Base-by-base conservation (phyloP, 306 rosid species). In the Gleditsia sinensis region DNA sequence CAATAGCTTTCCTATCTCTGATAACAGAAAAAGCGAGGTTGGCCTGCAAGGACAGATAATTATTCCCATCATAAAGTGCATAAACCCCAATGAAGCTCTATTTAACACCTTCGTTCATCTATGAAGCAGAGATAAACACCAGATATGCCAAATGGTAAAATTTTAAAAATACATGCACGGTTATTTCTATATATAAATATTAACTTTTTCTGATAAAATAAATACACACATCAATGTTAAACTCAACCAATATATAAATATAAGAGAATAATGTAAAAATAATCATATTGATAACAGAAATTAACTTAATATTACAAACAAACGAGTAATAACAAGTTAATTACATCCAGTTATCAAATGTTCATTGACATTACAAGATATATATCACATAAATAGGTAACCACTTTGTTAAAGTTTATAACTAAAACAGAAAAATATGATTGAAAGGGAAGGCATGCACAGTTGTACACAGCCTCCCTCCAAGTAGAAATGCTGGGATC, bases 21-120 rank as follows among this genome's bases (percentile, higher is more conserved):
- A 94, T 87, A 46, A 95, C 99, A 67, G 93, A 71, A 80, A 94
- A 91, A 28, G 97, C 99, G 0, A 83, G 91, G 85, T 76, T 78
- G 81, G 93, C 97, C 99, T 94, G 95, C 75, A 85, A 82, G 65
- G 48, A 80, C 75, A 74, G 45, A 40, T 42, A 57, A 72, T 50
- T 49, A 30, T 70, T 80, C 23, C 76, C 39, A 49, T 30, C 28
- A 64, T 25, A 54, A 49, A 50, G 9, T 23, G 19, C 64, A 76
- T 62, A 27, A 2, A n/a, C n/a, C n/a, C n/a, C n/a, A n/a, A n/a
- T n/a, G n/a, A n/a, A n/a, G n/a, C n/a, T n/a, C n/a, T n/a, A n/a
- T n/a, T n/a, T n/a, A n/a, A n/a, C n/a, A n/a, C n/a, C n/a, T n/a
- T n/a, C n/a, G n/a, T n/a, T n/a, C n/a, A n/a, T n/a, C n/a, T 14